Evolutionary conservation across 345 rosid species (phyloP).

Genomic region (Garcia nutans): DNA sequence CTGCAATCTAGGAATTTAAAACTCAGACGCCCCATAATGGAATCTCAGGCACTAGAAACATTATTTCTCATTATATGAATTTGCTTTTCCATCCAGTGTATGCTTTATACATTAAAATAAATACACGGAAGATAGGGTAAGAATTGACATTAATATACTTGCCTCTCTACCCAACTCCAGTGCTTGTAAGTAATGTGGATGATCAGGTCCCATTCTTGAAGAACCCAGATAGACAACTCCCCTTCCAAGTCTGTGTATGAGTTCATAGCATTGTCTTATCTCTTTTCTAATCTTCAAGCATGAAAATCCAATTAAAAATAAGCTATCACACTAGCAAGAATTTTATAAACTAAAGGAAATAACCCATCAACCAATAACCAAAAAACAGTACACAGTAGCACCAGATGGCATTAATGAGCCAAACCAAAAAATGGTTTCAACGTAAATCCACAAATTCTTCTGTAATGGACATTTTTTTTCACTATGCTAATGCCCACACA

Average conservation of each 20-base stretch:
- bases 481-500: not conserved
- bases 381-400: not conserved
- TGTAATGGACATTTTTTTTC: not conserved
- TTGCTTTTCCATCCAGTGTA: no score
- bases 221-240: conserved; percentile 90
- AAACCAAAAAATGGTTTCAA: not conserved
- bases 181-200: conserved; percentile 61
- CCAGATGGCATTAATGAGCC: not conserved
- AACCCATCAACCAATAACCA: not conserved
- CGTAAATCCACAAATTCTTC: not conserved
- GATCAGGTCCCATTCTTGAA: conserved; percentile 70
- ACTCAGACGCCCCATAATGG: not conserved
- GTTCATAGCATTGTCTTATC: conserved; percentile 65
- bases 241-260: conserved; percentile 68
- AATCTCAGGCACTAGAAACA: not conserved
- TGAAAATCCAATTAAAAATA: conserved; percentile 21
- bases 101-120: not conserved
- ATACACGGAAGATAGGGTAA: not conserved
- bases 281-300: conserved; percentile 76
- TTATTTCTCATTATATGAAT: not conserved
- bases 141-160: conserved; percentile 32
- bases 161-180: conserved; percentile 68
- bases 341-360: not conserved
- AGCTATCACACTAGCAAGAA: conserved; percentile 6
- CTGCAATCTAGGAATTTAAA: conserved; percentile 34